These are phyloP conservation scores for Phylloporus gajari DNA, from an alignment of 1,284 basidiomycete species.

Conservation along the genomic window DNA sequence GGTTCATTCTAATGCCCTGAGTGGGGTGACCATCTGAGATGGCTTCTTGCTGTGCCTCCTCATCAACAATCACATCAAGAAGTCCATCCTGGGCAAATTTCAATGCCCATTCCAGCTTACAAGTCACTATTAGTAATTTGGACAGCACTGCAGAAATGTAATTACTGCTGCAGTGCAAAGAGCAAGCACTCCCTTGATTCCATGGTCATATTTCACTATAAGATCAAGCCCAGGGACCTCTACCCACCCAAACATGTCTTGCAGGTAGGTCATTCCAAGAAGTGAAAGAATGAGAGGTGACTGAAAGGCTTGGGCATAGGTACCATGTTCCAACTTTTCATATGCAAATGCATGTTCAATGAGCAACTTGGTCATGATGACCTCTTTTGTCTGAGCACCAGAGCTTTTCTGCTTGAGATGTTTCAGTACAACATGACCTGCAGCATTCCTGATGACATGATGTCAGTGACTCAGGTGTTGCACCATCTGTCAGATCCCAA, in stretches of 20 bases:
- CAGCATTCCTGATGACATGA: background rate
- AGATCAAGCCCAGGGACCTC: background rate
- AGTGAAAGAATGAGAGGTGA: background rate
- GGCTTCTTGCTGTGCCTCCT: no score
- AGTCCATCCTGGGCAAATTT: background rate
- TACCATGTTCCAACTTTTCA: no score
- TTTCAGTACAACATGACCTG: background rate
- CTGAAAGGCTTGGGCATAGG: no score
- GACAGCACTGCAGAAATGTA: background rate
- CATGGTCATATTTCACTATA: background rate
- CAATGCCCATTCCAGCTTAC: conserved; percentile 1
- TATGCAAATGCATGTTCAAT: background rate
- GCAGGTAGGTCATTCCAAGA: background rate
- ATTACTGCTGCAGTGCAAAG: conserved; percentile 1
- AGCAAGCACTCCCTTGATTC: conserved; percentile 1
- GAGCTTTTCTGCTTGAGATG: background rate
- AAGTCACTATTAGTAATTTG: background rate
- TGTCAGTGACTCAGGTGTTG: conserved; percentile 1
- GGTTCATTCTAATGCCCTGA: background rate
- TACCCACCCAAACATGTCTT: background rate
- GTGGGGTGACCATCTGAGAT: no score
- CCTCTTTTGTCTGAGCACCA: background rate
- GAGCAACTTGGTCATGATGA: background rate
- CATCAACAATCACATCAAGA: background rate
- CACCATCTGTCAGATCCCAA: background rate